Evolutionary conservation across 2,329 filamentous ascomycete species (phyloP).

Genomic region (Neofusicoccum laricinum): DNA sequence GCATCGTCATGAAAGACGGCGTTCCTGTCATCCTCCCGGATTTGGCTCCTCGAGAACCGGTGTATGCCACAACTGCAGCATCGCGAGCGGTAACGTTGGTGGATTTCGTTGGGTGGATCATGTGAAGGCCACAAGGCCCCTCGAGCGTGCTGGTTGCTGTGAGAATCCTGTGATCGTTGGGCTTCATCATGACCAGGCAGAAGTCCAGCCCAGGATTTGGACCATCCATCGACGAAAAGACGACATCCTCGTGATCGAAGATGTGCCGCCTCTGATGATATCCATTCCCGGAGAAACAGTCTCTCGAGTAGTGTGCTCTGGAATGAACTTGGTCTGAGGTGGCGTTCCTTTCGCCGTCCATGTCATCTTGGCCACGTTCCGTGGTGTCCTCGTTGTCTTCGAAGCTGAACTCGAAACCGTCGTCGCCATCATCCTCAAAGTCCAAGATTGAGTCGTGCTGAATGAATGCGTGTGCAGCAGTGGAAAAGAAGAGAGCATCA

Average conservation of each 20-base stretch:
- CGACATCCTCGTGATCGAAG: not conserved
- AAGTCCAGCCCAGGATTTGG: constrained; percentile 17
- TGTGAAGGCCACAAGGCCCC: not conserved
- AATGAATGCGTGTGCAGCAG: not conserved
- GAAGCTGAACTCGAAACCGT: not conserved
- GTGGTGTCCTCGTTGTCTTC: too few relatives aligned
- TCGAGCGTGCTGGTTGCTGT: too few relatives aligned
- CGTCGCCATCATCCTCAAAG: not conserved
- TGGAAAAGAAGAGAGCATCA: not conserved
- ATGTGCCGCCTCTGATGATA: not conserved
- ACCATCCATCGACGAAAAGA: constrained; percentile 10
- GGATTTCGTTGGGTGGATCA: not conserved
- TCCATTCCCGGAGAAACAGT: too few relatives aligned
- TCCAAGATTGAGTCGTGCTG: not conserved
- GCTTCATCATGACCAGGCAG: not conserved
- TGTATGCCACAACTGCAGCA: not conserved
- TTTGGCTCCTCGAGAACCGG: not conserved
- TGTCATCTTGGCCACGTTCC: too few relatives aligned
- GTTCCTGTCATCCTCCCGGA: constrained; percentile 11
- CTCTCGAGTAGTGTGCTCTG: too few relatives aligned
- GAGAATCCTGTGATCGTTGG: not conserved
- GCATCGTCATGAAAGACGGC: constrained; percentile 16
- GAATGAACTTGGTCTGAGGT: too few relatives aligned
- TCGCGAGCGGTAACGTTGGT: not conserved
- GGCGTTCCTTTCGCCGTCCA: too few relatives aligned